phyloP scores from a whole-genome alignment of 331 rosid genomes.

The Phaseolus coccineus region DNA sequence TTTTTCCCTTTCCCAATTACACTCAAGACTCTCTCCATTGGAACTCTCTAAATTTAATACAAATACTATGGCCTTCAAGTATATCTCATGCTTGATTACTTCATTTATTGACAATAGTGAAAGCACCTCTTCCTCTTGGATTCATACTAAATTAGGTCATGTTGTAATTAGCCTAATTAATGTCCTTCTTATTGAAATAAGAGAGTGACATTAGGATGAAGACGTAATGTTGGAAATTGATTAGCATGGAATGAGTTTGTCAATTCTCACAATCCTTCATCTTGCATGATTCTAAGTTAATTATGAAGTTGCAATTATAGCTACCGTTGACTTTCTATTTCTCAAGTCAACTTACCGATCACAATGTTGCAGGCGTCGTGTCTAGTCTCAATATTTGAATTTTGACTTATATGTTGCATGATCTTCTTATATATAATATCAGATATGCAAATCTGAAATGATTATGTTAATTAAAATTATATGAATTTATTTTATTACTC shows the following conservation, averaged over 20 bases:
- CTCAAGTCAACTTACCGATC: background rate
- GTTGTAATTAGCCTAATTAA: background rate
- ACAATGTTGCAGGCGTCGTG: background rate
- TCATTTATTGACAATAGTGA: too few relatives aligned
- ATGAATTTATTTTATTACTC: too few relatives aligned
- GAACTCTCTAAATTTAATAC: too few relatives aligned
- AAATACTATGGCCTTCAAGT: too few relatives aligned
- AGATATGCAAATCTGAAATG: too few relatives aligned
- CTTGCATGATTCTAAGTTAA: background rate
- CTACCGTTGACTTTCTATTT: background rate
- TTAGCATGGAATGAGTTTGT: background rate
- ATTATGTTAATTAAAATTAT: too few relatives aligned
- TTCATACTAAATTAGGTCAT: too few relatives aligned
- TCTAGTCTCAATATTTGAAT: background rate
- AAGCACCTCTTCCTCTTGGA: too few relatives aligned
- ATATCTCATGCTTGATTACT: too few relatives aligned
- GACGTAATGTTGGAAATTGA: background rate
- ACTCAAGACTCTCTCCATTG: too few relatives aligned
- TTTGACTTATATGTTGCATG: background rate
- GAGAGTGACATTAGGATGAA: background rate
- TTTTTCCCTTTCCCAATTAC: too few relatives aligned
- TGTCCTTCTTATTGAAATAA: background rate
- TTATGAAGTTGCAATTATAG: background rate
- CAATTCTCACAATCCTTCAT: background rate
- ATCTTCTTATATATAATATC: background rate